Percentiles rank a stretch among this genome's conserved stretches.
Evolutionary conservation across 805 yeast species (phyloP).

Genomic region (Suhomyces sp.): DNA sequence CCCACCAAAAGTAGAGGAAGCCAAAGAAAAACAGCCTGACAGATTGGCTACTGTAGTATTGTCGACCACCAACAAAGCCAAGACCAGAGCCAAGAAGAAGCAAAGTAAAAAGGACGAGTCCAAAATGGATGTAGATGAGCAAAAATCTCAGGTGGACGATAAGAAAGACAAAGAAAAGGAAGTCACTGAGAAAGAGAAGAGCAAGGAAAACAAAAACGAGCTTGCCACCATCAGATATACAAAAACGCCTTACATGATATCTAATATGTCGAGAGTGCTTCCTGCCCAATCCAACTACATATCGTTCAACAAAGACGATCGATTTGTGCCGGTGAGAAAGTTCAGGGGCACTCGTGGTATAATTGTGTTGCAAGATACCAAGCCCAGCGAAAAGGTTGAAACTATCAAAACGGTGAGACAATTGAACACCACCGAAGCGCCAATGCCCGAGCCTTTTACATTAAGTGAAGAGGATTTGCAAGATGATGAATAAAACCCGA

Average conservation of each 20-base stretch:
- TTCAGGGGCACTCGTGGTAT: slow-evolving; percentile 69
- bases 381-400: slow-evolving; percentile 58
- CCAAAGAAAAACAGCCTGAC: slow-evolving; percentile 78
- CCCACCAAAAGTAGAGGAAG: slow-evolving; percentile 83
- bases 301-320: slow-evolving; percentile 62
- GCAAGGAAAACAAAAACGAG: slow-evolving; percentile 23
- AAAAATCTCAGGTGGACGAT: slow-evolving; percentile 10
- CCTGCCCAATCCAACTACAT: slow-evolving; percentile 86
- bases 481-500: slow-evolving; percentile 22
- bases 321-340: slow-evolving; percentile 82
- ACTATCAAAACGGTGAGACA: slow-evolving; percentile 83
- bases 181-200: slow-evolving; percentile 23
- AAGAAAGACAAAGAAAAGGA: slow-evolving; percentile 18
- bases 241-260: slow-evolving; percentile 64
- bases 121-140: slow-evolving; percentile 43
- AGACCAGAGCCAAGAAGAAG: slow-evolving; percentile 78
- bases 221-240: slow-evolving; percentile 50
- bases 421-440: slow-evolving; percentile 69
- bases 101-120: slow-evolving; percentile 44
- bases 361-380: slow-evolving; percentile 64
- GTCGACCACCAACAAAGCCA: slow-evolving; percentile 92
- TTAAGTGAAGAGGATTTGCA: slow-evolving; percentile 56
- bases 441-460: slow-evolving; percentile 66
- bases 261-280: slow-evolving; percentile 81
- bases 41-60: slow-evolving; percentile 90